Conservation (phyloP, 306 rosid species). For the Trifolium dubium region DNA sequence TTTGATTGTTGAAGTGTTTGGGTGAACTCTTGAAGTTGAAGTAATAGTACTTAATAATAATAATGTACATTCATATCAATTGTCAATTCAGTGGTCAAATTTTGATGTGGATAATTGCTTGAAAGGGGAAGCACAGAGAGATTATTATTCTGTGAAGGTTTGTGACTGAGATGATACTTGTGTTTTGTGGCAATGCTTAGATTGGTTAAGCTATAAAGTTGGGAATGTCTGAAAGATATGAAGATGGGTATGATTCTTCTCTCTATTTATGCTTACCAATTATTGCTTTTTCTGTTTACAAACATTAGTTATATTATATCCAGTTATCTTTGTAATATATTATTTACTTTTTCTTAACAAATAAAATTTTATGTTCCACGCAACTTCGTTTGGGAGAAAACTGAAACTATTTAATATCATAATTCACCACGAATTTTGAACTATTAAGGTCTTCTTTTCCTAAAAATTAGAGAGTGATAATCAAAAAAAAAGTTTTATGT, state of each 20-base stretch:
- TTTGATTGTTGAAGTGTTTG: conserved; percentile 53
- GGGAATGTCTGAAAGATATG: conserved; percentile 29
- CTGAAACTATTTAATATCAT: too few species aligned
- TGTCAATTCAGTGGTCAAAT: conserved; percentile 15
- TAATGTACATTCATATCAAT: conserved; percentile 19
- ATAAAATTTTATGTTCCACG: too few species aligned
- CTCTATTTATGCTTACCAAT: conserved; percentile 5
- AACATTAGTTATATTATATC: not conserved
- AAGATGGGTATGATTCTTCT: conserved; percentile 18
- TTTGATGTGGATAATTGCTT: conserved; percentile 24
- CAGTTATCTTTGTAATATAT: too few species aligned
- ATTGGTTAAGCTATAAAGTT: conserved; percentile 44
- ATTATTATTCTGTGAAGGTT: not conserved
- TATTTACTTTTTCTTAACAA: too few species aligned
- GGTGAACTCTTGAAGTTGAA: conserved; percentile 41
- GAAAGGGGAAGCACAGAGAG: conserved; percentile 19
- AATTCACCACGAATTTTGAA: too few species aligned
- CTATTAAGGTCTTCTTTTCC: too few species aligned
- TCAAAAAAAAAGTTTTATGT: too few species aligned
- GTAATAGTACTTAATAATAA: not conserved
- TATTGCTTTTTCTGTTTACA: conserved; percentile 1
- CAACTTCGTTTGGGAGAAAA: too few species aligned
- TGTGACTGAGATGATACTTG: not conserved
- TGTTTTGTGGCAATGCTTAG: conserved; percentile 19
- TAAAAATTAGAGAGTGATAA: too few species aligned